A percentile compares a stretch with the other conserved stretches of the same genome.
These are phyloP conservation scores for Ogataea hybrid DNA, from an alignment of 1,139 yeast species.

Conservation along the genomic window DNA sequence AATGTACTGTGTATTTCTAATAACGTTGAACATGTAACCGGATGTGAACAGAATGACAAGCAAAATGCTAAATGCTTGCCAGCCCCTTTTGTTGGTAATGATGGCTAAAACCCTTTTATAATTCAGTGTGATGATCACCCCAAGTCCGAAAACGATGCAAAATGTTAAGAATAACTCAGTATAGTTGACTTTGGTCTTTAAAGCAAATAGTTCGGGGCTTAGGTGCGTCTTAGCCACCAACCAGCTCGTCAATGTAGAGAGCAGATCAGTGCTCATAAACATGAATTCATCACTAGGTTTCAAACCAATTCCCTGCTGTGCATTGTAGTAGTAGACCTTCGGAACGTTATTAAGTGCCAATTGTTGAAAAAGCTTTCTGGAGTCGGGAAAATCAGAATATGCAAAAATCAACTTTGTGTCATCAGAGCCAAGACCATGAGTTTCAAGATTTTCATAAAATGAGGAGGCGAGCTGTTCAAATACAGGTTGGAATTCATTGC, in stretches of 20 bases:
- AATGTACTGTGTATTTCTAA: slow-evolving; percentile 72
- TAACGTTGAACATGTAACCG: slow-evolving; percentile 93
- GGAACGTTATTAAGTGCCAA: slow-evolving; percentile 76
- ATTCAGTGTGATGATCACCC: slow-evolving; percentile 18
- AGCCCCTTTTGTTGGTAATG: slow-evolving; percentile 23
- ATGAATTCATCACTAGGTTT: slow-evolving; percentile 28
- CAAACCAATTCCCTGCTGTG: slow-evolving; percentile 29
- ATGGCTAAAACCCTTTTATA: slow-evolving; percentile 21
- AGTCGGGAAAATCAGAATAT: slow-evolving; percentile 64
- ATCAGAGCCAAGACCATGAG: slow-evolving; percentile 28
- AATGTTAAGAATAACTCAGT: slow-evolving; percentile 35
- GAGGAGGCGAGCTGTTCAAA: slow-evolving; percentile 61
- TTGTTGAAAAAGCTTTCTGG: slow-evolving; percentile 50
- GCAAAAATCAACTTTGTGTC: slow-evolving; percentile 60
- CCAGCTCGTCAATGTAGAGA: slow-evolving; percentile 33
- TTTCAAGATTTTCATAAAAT: slow-evolving; percentile 47
- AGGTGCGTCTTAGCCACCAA: slow-evolving; percentile 22
- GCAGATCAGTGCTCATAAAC: slow-evolving; percentile 33
- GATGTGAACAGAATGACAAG: slow-evolving; percentile 69
- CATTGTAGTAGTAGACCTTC: slow-evolving; percentile 50
- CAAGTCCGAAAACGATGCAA: slow-evolving; percentile 33
- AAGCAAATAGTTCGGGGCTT: slow-evolving; percentile 16
- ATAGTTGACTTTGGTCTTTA: slow-evolving; percentile 25
- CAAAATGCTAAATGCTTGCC: slow-evolving; percentile 43
- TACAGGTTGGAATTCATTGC: slow-evolving; percentile 70